Evolutionary conservation across 2,329 filamentous ascomycete species (phyloP), one percentile per base, ranked within the genome.

Genomic region (Sarocladium kiliense): DNA sequence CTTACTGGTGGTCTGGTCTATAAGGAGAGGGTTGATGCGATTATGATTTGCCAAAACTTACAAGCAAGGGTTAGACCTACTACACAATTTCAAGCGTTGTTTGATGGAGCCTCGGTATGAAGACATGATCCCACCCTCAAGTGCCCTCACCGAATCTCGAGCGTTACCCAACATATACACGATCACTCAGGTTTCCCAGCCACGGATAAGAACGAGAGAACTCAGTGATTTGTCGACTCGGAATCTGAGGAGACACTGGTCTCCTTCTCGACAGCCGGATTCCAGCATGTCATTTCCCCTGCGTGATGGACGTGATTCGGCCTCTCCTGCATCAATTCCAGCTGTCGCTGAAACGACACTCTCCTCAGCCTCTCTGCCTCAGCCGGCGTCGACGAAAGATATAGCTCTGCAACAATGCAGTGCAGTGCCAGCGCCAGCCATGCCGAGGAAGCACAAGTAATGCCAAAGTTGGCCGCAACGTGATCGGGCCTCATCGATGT

Each of bases 1-100:
- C 84, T 2, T 78, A 77, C 58, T 88, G 82, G 77, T 90, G 87
- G 87, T 78, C 77, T 55, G 86, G 86, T 0, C 58, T 89, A 57
- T 87, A 66, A 61, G 26, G 18, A 21, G 16, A n/a, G 25, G 23
- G n/a, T 21, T 26, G 23, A 27, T 32, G 37, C 12, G 26, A 47
- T 30, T 30, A 30, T n/a, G 23, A 27, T 47, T 27, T 27, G 44
- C 44, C 44, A 9, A 16, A 27, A 16, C 6, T 12, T 27, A 3
- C 16, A 11, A 23, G 4, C 18, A 30, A 30, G n/a, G n/a, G 18
- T 12, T 47, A 27, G 44, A 27, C 11, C 7, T 27, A 27, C 25
- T 47, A 16, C 27, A 47, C 44, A 30, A 27, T 21, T 27, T 9
- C 25, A 47, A 47, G 44, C 44, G 44, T 6, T 47, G 25, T 30